phyloP scores from a whole-genome alignment of 164 flowering plant species.

The Amborella trichopoda region DNA sequence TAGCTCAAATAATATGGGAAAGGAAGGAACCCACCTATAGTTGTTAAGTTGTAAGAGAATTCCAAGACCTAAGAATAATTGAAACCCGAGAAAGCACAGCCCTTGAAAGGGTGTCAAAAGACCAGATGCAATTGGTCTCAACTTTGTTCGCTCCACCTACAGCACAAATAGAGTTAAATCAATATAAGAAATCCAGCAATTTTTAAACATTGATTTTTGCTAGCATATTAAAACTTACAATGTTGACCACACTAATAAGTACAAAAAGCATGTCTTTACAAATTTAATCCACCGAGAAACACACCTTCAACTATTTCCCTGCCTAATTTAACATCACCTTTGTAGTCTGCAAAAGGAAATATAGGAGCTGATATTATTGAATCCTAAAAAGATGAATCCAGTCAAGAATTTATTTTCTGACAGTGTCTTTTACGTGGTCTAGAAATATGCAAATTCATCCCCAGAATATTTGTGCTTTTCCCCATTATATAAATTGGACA shows the following conservation, averaged over 20 bases:
- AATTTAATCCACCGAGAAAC: neutral
- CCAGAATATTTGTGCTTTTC: no score
- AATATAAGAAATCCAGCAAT: neutral
- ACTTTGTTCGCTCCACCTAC: slow-evolving; percentile 87
- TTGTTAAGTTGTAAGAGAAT: slow-evolving; percentile 84
- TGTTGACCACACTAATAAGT: neutral
- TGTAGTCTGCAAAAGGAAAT: neutral
- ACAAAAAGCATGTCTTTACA: neutral
- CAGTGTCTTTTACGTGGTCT: no score
- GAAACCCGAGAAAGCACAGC: slow-evolving; percentile 72
- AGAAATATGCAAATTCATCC: no score
- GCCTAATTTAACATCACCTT: neutral
- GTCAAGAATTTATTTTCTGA: no score
- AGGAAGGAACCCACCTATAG: slow-evolving; percentile 50
- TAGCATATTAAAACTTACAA: neutral
- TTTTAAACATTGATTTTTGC: neutral
- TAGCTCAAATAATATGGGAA: no score
- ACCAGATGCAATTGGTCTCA: slow-evolving; percentile 89
- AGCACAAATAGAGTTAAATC: slow-evolving; percentile 6
- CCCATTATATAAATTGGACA: no score
- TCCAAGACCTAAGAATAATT: slow-evolving; percentile 83
- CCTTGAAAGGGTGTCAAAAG: slow-evolving; percentile 83
- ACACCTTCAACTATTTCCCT: neutral
- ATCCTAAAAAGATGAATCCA: no score
- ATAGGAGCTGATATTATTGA: no score